These are phyloP conservation scores for Hyaloscypha variabilis DNA, from an alignment of 495 filamentous ascomycete genomes.

Conservation along the genomic window DNA sequence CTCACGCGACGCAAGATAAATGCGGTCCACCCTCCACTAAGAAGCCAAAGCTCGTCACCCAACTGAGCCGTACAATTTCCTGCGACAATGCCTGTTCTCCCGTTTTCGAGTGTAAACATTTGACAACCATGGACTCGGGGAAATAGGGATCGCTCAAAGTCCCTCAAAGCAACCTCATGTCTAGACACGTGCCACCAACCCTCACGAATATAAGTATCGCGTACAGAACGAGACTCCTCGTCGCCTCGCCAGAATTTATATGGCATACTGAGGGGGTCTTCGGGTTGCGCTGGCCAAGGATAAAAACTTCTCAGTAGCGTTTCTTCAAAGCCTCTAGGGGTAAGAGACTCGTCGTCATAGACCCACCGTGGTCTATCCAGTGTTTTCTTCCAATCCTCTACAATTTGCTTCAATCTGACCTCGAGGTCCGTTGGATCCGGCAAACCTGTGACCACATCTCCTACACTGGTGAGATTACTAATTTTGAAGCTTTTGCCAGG, in stretches of 20 bases:
- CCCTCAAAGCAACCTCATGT: neutral
- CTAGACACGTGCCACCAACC: slow-evolving; percentile 1
- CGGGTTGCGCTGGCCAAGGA: no score
- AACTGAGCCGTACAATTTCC: slow-evolving; percentile 1
- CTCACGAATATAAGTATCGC: no score
- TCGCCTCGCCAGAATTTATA: neutral
- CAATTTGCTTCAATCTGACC: neutral
- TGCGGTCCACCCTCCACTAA: neutral
- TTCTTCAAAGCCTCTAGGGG: no score
- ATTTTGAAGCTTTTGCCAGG: no score
- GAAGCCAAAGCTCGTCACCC: slow-evolving; percentile 8
- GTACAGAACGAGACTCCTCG: neutral
- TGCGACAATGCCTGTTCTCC: slow-evolving; percentile 9
- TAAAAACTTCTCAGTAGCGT: no score
- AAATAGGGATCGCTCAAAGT: slow-evolving; percentile 14
- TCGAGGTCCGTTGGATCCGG: neutral
- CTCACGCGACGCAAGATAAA: slow-evolving; percentile 7
- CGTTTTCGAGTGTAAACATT: slow-evolving; percentile 5
- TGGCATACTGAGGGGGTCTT: neutral
- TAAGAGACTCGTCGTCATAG: no score
- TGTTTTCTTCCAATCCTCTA: neutral
- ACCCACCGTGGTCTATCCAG: neutral
- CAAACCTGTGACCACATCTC: neutral
- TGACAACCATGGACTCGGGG: slow-evolving; percentile 14
- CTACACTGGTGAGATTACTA: neutral